Conservation (phyloP, 2,329 filamentous ascomycete genomes). For the Lasiodiplodia sp. region DNA sequence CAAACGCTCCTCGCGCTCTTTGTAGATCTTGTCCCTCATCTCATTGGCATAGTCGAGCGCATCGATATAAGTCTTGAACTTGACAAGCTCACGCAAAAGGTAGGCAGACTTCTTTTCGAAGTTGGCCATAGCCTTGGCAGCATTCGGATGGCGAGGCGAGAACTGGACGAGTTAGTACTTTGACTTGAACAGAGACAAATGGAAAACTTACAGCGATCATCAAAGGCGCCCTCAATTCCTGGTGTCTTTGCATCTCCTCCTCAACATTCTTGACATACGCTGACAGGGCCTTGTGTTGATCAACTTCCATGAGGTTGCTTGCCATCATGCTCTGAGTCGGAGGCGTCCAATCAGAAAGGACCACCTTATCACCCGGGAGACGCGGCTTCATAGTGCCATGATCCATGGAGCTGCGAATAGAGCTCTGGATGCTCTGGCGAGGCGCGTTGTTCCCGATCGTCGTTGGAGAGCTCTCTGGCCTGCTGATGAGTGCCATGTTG, state of each 20-base stretch:
- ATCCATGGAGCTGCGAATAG: slow-evolving; percentile 66
- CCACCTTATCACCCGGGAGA: slow-evolving; percentile 83
- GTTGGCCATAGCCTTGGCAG: slow-evolving; percentile 86
- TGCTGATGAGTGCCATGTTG: slow-evolving; percentile 57
- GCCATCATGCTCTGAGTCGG: slow-evolving; percentile 91
- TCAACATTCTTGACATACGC: slow-evolving; percentile 87
- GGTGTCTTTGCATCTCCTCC: slow-evolving; percentile 84
- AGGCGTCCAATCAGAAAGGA: slow-evolving; percentile 87
- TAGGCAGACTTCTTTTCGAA: slow-evolving; percentile 98
- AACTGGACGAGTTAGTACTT: slow-evolving; percentile 59
- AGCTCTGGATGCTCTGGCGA: slow-evolving; percentile 66
- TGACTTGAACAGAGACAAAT: not conserved
- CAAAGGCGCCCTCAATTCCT: slow-evolving; percentile 86
- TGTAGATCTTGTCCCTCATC: slow-evolving; percentile 75
- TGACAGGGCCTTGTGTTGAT: slow-evolving; percentile 78
- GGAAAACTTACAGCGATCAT: slow-evolving; percentile 70
- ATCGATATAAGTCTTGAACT: slow-evolving; percentile 95
- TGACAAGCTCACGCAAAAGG: slow-evolving; percentile 90
- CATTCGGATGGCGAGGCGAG: slow-evolving; percentile 82
- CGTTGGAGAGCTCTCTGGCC: slow-evolving; percentile 45
- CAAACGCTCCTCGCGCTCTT: slow-evolving; percentile 39
- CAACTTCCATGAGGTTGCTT: slow-evolving; percentile 76
- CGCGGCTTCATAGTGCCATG: slow-evolving; percentile 67
- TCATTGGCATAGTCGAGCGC: slow-evolving; percentile 74
- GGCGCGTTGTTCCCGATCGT: slow-evolving; percentile 47